A percentile compares a stretch with the other conserved stretches of the same genome.
Evolutionary conservation across 345 rosid genomes (phyloP).

Genomic region (Linum lewisii): DNA sequence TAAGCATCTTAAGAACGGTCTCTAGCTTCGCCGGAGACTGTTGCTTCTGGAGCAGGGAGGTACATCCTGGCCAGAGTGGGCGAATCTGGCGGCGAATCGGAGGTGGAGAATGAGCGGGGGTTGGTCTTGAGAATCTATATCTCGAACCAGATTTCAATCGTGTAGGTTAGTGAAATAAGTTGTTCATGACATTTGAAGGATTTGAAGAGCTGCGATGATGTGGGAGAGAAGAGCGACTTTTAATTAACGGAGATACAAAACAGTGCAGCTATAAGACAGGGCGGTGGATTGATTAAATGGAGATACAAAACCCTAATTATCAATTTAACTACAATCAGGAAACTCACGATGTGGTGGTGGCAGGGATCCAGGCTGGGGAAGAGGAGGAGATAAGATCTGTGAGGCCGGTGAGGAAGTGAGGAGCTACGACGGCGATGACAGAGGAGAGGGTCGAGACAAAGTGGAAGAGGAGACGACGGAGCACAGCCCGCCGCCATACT

Average conservation of each 20-base stretch:
- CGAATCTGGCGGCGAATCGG: too few relatives aligned
- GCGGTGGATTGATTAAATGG: too few relatives aligned
- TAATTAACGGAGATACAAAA: constrained; percentile 64
- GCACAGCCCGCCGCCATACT: too few relatives aligned
- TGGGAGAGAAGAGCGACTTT: constrained; percentile 42
- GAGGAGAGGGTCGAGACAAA: constrained; percentile 32
- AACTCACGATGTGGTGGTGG: constrained; percentile 50
- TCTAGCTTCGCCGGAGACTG: not conserved
- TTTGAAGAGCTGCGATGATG: constrained; percentile 40
- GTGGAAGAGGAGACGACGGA: constrained; percentile 41
- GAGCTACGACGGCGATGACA: constrained; percentile 5
- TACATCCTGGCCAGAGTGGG: too few relatives aligned
- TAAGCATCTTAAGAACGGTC: constrained; percentile 16
- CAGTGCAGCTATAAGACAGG: constrained; percentile 80
- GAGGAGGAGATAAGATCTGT: constrained; percentile 47
- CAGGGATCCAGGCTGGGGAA: constrained; percentile 56
- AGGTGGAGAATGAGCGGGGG: not conserved
- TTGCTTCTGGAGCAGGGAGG: too few relatives aligned
- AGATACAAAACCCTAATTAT: too few relatives aligned
- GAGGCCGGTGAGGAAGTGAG: constrained; percentile 36
- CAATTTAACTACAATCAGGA: too few relatives aligned
- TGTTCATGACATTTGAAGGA: constrained; percentile 21
- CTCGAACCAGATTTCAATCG: constrained; percentile 41
- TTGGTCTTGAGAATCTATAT: constrained; percentile 28
- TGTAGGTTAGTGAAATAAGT: constrained; percentile 25